Evolutionary conservation across 306 rosid genomes (phyloP).

Genomic region (Lablab purpureus): DNA sequence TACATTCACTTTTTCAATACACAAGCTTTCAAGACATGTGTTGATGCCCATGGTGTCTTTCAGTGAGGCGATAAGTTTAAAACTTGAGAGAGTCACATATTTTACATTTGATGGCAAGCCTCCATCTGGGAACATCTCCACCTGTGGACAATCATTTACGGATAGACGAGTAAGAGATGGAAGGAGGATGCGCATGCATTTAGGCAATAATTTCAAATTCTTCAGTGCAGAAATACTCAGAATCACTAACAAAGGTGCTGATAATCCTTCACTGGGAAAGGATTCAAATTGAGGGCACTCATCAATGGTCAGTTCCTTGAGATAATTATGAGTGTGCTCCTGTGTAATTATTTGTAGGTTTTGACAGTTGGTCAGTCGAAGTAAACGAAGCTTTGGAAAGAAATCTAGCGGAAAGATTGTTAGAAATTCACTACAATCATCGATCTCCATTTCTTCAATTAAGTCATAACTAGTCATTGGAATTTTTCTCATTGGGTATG

Average conservation of each 20-base stretch:
- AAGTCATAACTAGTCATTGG: background rate
- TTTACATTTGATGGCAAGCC: background rate
- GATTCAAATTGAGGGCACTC: background rate
- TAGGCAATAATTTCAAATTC: background rate
- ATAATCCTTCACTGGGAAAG: background rate
- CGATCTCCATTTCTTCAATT: background rate
- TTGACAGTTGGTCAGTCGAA: background rate
- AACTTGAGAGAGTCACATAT: background rate
- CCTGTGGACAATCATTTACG: background rate
- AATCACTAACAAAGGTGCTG: background rate
- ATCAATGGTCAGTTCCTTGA: accelerated
- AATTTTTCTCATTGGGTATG: background rate
- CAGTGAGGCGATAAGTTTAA: background rate
- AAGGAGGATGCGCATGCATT: background rate
- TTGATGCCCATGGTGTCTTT: background rate
- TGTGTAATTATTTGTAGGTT: background rate
- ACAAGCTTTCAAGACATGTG: background rate
- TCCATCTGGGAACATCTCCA: background rate
- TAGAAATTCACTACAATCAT: background rate
- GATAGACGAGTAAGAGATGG: background rate
- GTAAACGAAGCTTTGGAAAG: background rate
- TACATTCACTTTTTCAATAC: background rate
- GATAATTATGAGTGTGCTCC: background rate
- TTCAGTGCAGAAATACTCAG: accelerated
- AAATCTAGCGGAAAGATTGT: background rate